phyloP scores from a whole-genome alignment of 2,329 filamentous ascomycete species.

The Beauveria sp. region DNA sequence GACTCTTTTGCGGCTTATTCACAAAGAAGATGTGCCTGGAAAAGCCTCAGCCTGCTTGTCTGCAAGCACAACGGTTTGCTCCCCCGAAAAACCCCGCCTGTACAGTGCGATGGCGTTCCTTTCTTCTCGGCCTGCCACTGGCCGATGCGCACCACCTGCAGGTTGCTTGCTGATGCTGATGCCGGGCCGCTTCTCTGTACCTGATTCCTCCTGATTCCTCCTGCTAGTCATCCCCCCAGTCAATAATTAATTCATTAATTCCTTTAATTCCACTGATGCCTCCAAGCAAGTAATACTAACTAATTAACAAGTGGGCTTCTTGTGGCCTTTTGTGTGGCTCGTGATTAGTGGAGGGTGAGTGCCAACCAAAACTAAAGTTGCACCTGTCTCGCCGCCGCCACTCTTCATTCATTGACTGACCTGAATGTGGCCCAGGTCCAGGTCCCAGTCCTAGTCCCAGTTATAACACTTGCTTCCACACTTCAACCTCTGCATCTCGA shows the following conservation, averaged over 20 bases:
- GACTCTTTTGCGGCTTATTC: too few species aligned
- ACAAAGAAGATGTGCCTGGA: too few species aligned
- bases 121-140: not conserved
- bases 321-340: not conserved
- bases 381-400: constrained; percentile 1
- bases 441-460: not conserved
- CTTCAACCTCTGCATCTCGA: constrained; percentile 6
- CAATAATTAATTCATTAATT: not conserved
- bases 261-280: not conserved
- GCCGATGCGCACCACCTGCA: not conserved
- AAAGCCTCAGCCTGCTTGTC: too few species aligned
- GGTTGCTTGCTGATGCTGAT: not conserved
- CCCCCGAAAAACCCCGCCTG: not conserved
- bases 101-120: not conserved
- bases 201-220: not conserved
- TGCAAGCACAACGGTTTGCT: too few species aligned
- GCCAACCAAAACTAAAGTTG: not conserved
- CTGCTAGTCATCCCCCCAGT: too few species aligned
- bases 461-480: constrained; percentile 8
- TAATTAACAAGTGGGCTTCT: not conserved
- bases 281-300: not conserved
- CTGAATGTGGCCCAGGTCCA: not conserved
- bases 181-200: too few species aligned
- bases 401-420: not conserved
- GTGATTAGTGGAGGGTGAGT: not conserved